These are phyloP conservation scores for Dioscorea dumetorum DNA, from an alignment of 106 monocot genomes.

Conservation along the genomic window DNA sequence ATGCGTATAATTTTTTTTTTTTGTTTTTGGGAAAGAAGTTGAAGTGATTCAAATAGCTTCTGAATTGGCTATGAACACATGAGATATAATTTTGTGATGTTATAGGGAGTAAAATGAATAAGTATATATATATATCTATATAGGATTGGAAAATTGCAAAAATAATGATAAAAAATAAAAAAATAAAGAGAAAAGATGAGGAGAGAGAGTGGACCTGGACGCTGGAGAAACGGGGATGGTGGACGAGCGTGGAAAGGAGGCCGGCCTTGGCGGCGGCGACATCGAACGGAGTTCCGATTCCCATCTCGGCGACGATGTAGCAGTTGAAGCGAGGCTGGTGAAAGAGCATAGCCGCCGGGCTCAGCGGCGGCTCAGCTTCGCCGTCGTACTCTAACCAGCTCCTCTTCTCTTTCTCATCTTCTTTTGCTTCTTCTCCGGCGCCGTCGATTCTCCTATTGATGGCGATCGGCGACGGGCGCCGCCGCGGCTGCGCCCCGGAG, in stretches of 20 bases:
- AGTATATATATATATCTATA: too few relatives aligned
- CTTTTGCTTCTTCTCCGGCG: background rate
- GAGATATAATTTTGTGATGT: too few relatives aligned
- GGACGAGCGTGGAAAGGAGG: constrained; percentile 32
- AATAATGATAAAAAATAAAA: too few relatives aligned
- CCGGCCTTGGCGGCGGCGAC: constrained; percentile 36
- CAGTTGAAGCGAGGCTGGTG: constrained; percentile 68
- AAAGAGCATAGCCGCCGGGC: constrained; percentile 67
- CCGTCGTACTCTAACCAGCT: too few relatives aligned
- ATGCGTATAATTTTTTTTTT: too few relatives aligned
- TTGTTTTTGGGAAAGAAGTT: too few relatives aligned
- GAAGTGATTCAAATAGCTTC: too few relatives aligned
- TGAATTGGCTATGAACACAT: too few relatives aligned
- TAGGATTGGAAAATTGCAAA: too few relatives aligned
- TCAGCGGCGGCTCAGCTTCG: constrained; percentile 39
- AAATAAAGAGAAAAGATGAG: too few relatives aligned
- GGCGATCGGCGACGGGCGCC: background rate
- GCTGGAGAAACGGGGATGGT: constrained; percentile 80
- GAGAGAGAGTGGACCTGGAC: constrained; percentile 24
- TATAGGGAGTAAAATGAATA: too few relatives aligned
- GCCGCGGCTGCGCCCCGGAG: background rate
- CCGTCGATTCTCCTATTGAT: background rate
- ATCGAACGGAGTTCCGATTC: constrained; percentile 34
- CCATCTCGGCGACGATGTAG: constrained; percentile 51
- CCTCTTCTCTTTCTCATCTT: background rate